Evolutionary conservation across 75 land plant genomes (phyloP), one percentile per base, ranked within the genome.

Genomic region (Ceratopteris richardii): DNA sequence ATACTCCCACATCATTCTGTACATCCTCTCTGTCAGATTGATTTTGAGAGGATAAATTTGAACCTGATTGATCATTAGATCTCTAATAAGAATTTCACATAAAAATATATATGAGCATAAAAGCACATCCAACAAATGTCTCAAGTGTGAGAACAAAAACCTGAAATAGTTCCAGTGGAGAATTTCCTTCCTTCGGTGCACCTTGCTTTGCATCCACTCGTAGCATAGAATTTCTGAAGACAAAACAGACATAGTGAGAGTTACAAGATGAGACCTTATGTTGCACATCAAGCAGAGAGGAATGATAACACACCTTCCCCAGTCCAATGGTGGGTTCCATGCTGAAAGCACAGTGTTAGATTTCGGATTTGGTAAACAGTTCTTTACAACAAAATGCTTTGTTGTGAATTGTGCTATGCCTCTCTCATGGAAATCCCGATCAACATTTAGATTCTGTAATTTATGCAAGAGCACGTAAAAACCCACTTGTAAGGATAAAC

Each of bases 121-220:
- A 51, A n/a, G n/a, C n/a, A n/a, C n/a, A n/a, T n/a, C n/a, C n/a
- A n/a, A n/a, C n/a, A n/a, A n/a, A n/a, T n/a, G 23, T 17, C 48
- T 20, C 3, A 52, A 42, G 36, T 19, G 33, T 11, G 14, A 54
- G n/a, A 54, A 54, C n/a, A 67, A 11, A 21, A 33, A 93, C 98
- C 84, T 85, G 79, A 56, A 95, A 90, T 56, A 75, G 80, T 64
- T 90, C 96, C 62, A 95, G 78, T 44, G 79, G 91, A 46, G 96
- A 90, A 29, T 51, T 62, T 10, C 99, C 99, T 55, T 95, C 99
- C 65, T 78, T 95, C 20, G 99, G 96, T 60, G 90, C 90, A 42
- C 99, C 91, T 53, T 95, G 99, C 59, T 69, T 86, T 50, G 99
- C 85, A 79, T 90, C 88, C 13, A 95, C 96, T 39, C 86, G 91